These are phyloP conservation scores for Vanrija sp. DNA, from an alignment of 1,284 basidiomycete species.

Conservation along the genomic window DNA sequence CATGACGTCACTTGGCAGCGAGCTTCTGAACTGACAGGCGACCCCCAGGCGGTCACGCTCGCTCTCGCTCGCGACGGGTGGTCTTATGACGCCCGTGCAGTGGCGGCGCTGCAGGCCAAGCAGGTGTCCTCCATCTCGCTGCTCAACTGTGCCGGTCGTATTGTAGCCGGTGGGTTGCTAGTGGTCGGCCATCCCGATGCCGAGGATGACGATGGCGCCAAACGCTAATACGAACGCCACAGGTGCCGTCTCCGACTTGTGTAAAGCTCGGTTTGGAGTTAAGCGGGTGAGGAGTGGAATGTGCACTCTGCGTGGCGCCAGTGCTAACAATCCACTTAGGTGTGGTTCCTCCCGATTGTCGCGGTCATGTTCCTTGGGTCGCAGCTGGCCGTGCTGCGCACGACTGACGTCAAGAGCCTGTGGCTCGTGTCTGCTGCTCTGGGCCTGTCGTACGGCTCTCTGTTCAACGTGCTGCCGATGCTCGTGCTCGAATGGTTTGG, in stretches of 20 bases:
- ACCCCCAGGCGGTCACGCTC: constrained; percentile 65
- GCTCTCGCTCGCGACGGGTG: constrained; percentile 68
- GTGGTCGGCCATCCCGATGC: too few species aligned
- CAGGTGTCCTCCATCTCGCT: constrained; percentile 83
- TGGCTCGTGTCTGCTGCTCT: constrained; percentile 72
- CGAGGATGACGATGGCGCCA: background rate
- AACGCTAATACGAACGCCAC: constrained; percentile 3
- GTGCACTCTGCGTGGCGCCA: background rate
- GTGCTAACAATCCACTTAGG: constrained; percentile 17
- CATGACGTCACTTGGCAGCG: background rate
- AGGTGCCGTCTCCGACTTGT: constrained; percentile 71
- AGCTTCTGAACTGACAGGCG: background rate
- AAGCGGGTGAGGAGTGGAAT: constrained; percentile 53
- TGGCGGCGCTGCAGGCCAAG: constrained; percentile 72
- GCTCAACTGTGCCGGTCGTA: constrained; percentile 76
- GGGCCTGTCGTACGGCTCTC: constrained; percentile 69
- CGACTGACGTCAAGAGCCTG: constrained; percentile 61
- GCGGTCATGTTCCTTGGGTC: constrained; percentile 65
- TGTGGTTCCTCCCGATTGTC: constrained; percentile 65
- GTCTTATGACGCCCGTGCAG: constrained; percentile 61
- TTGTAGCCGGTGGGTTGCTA: constrained; percentile 61
- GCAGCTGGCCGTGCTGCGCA: constrained; percentile 59
- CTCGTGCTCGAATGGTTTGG: constrained; percentile 85
- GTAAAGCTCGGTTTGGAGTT: constrained; percentile 58
- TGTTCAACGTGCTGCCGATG: constrained; percentile 73